A percentile compares a stretch with the other conserved stretches of the same genome.
phyloP scores from a whole-genome alignment of 176 grass and related monocot genomes.

The Oryza meridionalis region DNA sequence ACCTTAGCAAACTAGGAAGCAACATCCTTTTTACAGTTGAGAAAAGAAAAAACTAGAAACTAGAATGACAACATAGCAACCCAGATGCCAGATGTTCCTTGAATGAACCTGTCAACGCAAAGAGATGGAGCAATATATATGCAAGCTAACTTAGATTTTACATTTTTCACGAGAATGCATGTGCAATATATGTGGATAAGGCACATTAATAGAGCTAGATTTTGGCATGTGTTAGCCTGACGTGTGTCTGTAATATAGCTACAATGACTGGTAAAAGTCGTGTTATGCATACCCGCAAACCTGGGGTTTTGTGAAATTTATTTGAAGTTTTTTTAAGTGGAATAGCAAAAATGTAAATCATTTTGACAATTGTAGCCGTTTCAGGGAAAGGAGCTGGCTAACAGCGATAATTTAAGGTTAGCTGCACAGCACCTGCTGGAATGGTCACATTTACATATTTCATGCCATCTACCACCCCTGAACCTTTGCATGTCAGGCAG shows the following conservation, averaged over 20 bases:
- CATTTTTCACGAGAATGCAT: constrained; percentile 8
- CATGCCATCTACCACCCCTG: constrained; percentile 78
- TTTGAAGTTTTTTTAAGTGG: background rate
- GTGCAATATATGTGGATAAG: background rate
- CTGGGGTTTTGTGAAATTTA: no score
- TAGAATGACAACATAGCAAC: background rate
- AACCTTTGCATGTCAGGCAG: constrained; percentile 78
- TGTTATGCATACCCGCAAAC: no score
- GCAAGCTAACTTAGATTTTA: background rate
- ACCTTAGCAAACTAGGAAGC: constrained; percentile 12
- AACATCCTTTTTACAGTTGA: constrained; percentile 6
- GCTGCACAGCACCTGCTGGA: constrained; percentile 71
- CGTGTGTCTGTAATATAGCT: background rate
- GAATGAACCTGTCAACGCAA: constrained; percentile 21
- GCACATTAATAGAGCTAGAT: background rate
- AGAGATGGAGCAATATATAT: background rate
- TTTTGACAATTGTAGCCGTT: constrained; percentile 9
- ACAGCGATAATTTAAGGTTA: constrained; percentile 26
- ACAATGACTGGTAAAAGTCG: constrained; percentile 10
- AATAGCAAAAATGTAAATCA: constrained; percentile 7
- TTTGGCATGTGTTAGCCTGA: constrained; percentile 3
- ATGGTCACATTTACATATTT: constrained; percentile 77
- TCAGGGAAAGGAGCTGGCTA: constrained; percentile 16
- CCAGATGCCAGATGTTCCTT: constrained; percentile 1
- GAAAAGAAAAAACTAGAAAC: constrained; percentile 19